These are phyloP conservation scores for Sclerotinia trifoliorum DNA, from an alignment of 2,329 filamentous ascomycete genomes.

Conservation along the genomic window DNA sequence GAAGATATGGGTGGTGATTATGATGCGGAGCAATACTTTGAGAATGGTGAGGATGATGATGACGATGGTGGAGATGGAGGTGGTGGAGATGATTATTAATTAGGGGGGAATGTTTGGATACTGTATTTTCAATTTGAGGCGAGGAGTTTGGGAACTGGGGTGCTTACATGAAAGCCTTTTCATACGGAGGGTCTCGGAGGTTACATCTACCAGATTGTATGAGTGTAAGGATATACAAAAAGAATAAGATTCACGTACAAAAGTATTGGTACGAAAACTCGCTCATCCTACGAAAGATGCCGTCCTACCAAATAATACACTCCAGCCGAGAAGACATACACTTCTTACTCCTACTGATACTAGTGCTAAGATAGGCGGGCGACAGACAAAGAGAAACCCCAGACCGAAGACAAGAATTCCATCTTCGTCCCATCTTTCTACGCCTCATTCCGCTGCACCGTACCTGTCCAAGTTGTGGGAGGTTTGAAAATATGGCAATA, in stretches of 20 bases:
- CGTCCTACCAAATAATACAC: not conserved
- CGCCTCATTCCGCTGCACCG: not conserved
- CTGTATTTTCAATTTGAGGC: not conserved
- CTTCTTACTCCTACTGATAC: not conserved
- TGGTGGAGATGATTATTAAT: constrained; percentile 40
- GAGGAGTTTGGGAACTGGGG: not conserved
- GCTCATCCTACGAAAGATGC: not conserved
- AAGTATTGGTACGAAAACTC: too few relatives aligned
- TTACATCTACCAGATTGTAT: not conserved
- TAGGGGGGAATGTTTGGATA: not conserved
- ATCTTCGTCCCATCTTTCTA: too few relatives aligned
- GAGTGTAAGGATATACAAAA: not conserved
- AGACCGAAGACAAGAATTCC: not conserved
- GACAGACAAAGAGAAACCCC: not conserved
- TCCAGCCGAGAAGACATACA: too few relatives aligned
- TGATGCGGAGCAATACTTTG: constrained; percentile 64
- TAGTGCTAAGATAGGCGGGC: too few relatives aligned
- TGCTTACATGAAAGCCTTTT: not conserved
- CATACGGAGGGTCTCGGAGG: not conserved
- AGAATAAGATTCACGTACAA: not conserved
- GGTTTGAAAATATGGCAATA: not conserved
- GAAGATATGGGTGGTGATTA: constrained; percentile 62
- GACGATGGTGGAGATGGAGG: constrained; percentile 42
- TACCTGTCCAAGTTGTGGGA: not conserved
- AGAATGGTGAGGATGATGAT: constrained; percentile 54